These are phyloP conservation scores for Paraleonurus japonicus DNA, from an alignment of 257 asterid genomes.

Conservation along the genomic window DNA sequence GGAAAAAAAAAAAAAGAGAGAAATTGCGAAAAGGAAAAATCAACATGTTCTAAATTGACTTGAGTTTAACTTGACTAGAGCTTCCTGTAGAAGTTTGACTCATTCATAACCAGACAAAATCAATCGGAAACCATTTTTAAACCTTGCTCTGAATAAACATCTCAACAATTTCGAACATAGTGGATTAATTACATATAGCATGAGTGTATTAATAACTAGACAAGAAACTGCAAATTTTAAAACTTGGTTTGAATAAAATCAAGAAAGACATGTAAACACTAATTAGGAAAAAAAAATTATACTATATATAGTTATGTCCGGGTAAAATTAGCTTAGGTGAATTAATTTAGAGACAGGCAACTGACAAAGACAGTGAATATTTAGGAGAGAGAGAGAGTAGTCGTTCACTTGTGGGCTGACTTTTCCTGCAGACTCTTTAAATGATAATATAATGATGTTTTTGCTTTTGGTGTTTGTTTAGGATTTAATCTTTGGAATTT, in stretches of 20 bases:
- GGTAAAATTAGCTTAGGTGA: too few relatives aligned
- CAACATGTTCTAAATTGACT: background rate
- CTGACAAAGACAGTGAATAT: slow-evolving; percentile 81
- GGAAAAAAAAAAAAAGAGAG: too few relatives aligned
- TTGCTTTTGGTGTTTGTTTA: slow-evolving; percentile 56
- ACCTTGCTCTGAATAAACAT: too few relatives aligned
- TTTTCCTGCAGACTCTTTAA: slow-evolving; percentile 49
- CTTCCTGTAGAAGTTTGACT: background rate
- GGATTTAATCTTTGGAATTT: slow-evolving; percentile 70
- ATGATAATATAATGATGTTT: slow-evolving; percentile 84
- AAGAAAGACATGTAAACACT: too few relatives aligned
- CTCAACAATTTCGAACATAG: too few relatives aligned
- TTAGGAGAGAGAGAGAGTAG: slow-evolving; percentile 55
- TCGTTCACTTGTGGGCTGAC: slow-evolving; percentile 92
- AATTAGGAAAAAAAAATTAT: too few relatives aligned
- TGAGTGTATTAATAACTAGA: background rate
- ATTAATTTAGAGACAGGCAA: slow-evolving; percentile 28
- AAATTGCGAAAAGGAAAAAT: too few relatives aligned
- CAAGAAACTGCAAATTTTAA: background rate
- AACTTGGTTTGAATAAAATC: background rate
- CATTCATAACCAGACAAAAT: background rate
- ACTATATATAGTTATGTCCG: too few relatives aligned
- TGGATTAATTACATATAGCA: too few relatives aligned
- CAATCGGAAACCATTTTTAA: too few relatives aligned
- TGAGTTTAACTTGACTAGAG: background rate